A percentile compares a stretch with the other conserved stretches of the same genome.
Evolutionary conservation across 2,329 filamentous ascomycete species (phyloP).

Genomic region (Trichoderma oligosporum): DNA sequence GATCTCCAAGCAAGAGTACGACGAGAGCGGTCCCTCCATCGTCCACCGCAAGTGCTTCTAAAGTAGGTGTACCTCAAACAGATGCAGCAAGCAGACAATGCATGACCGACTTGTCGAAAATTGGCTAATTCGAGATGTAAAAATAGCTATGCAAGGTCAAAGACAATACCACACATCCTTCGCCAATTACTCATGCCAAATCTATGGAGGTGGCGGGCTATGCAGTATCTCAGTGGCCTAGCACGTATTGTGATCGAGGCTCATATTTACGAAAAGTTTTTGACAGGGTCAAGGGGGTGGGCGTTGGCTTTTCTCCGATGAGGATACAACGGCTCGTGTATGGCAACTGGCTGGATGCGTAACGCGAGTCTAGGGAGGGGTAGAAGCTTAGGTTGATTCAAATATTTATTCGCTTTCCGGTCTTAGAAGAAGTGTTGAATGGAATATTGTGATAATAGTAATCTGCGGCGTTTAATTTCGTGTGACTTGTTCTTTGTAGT

Average conservation of each 20-base stretch:
- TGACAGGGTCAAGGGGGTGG: conserved; percentile 52
- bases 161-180: conserved; percentile 32
- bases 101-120: background rate
- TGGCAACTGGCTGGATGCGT: conserved; percentile 46
- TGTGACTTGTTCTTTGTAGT: no score
- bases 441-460: conserved; percentile 29
- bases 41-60: conserved; percentile 99
- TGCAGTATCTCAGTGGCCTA: conserved; percentile 43
- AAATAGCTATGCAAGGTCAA: conserved; percentile 32
- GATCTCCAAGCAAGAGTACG: conserved; percentile 99
- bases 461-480: background rate
- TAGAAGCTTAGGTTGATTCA: conserved; percentile 55
- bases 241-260: conserved; percentile 49
- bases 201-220: conserved; percentile 44
- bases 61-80: conserved; percentile 49
- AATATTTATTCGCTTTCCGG: conserved; percentile 47
- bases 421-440: conserved; percentile 32
- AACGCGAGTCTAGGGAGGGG: conserved; percentile 46
- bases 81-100: background rate
- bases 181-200: conserved; percentile 38
- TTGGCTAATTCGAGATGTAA: conserved; percentile 28
- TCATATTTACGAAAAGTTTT: conserved; percentile 57
- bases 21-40: conserved; percentile 98
- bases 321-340: conserved; percentile 47
- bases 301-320: conserved; percentile 46